Evolutionary conservation across 108 stramenopile species (phyloP).

Genomic region (Nitzschia sp.): DNA sequence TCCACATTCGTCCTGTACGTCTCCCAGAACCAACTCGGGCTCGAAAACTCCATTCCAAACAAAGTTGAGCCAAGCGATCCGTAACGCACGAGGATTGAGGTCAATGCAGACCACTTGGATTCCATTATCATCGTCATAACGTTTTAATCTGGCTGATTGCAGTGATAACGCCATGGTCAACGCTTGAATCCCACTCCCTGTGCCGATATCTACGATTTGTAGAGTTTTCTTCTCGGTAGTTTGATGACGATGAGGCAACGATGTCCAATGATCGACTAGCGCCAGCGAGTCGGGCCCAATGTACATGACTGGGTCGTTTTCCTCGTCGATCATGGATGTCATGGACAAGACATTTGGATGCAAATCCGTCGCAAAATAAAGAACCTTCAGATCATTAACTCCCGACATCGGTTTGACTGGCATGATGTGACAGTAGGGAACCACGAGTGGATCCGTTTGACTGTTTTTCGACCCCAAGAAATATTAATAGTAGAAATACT

Average conservation of each 20-base stretch:
- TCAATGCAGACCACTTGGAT: slow-evolving; percentile 47
- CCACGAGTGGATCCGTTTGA: slow-evolving; percentile 38
- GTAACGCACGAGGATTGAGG: slow-evolving; percentile 70
- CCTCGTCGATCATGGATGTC: slow-evolving; percentile 46
- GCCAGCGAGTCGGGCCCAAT: slow-evolving; percentile 85
- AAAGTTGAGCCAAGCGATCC: slow-evolving; percentile 64
- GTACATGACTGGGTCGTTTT: slow-evolving; percentile 73
- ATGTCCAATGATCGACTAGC: slow-evolving; percentile 64
- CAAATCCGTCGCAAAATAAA: slow-evolving; percentile 66
- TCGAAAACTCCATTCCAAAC: slow-evolving; percentile 54
- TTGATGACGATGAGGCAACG: not conserved
- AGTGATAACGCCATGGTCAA: slow-evolving; percentile 36
- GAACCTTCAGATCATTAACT: not conserved
- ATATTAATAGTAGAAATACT: too few relatives aligned
- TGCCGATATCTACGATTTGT: slow-evolving; percentile 60
- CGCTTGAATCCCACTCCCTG: slow-evolving; percentile 81
- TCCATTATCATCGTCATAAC: not conserved
- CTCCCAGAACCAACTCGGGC: slow-evolving; percentile 22
- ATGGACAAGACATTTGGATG: slow-evolving; percentile 69
- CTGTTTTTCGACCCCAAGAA: too few relatives aligned
- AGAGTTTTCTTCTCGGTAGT: not conserved
- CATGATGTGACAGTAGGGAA: slow-evolving; percentile 69
- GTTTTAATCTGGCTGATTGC: slow-evolving; percentile 9
- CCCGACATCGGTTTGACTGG: slow-evolving; percentile 26
- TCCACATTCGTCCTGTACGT: not conserved